Base-by-base conservation (phyloP, 1,139 yeast genomes). In the Zygoascus meyerae region DNA sequence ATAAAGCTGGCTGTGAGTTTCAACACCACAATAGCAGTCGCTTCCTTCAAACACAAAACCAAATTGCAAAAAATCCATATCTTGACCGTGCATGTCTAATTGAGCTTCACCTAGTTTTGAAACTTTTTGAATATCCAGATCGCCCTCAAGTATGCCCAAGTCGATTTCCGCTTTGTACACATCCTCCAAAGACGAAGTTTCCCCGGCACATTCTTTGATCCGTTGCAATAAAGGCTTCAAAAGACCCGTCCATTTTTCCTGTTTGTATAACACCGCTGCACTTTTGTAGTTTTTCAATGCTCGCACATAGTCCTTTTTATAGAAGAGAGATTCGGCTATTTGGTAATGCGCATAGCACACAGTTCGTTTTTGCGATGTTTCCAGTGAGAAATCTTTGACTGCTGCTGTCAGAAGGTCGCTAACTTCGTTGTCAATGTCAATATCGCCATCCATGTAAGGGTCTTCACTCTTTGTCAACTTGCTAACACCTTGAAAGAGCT, bases 241-340 rank as follows among this genome's bases (percentile, higher is more conserved):
- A 3, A 63, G 35, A 1, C 48, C 33, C 6, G 34, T 30, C 65
- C 66, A 64, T 9, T 50, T 50, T 32, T 64, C 68, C 14, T 46
- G 41, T 29, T 63, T 47, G 40, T 62, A 63, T 2, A 50, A 48
- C 4, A 46, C 49, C 9, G 54, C 57, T 1, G 66, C 61, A 7
- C 50, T 43, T 38, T 56, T 55, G 48, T 53, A 61, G 40, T 58
- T 49, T 28, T 52, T 49, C 16, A 57, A 48, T 1, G 85, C 78
- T 51, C 66, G 65, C 2, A 68, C 70, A 47, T 53, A 68, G 38
- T 72, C 67, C 2, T 55, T 51, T 12, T 52, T 44, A 0, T 52
- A 49, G 40, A 59, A 68, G 53, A 71, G 67, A 45, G 71, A 73
- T 46, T 77, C 78, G 1, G 75, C 86, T 7, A 79, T 58, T 49